Percentiles rank a stretch among this genome's conserved stretches.
Evolutionary conservation across 2,329 filamentous ascomycete genomes (phyloP).

Genomic region (Aspergillus ustus): DNA sequence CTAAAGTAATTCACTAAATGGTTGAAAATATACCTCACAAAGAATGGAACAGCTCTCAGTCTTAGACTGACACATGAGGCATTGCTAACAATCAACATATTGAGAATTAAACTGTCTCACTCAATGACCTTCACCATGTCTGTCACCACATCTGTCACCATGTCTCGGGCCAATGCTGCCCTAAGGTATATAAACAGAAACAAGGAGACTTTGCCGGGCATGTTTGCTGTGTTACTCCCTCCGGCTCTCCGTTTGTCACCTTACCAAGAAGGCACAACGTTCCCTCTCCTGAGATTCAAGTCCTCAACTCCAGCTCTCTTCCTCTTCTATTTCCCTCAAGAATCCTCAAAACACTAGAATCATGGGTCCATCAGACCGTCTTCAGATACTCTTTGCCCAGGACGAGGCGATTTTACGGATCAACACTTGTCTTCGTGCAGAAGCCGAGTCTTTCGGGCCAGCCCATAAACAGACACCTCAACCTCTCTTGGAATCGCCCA

Average conservation of each 20-base stretch:
- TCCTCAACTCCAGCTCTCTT: neutral
- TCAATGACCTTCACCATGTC: neutral
- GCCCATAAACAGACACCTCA: neutral
- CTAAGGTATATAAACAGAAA: neutral
- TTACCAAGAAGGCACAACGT: neutral
- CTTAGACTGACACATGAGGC: neutral
- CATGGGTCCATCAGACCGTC: constrained; percentile 33
- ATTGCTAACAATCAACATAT: neutral
- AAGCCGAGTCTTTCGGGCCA: neutral
- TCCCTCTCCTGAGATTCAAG: neutral
- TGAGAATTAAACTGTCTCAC: neutral
- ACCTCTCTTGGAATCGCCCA: neutral
- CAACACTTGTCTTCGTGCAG: constrained; percentile 25
- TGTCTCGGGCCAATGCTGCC: neutral
- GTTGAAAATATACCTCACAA: neutral
- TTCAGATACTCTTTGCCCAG: constrained; percentile 35
- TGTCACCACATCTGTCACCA: neutral
- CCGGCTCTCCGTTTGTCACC: neutral
- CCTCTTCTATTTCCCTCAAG: neutral
- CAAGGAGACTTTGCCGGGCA: too few relatives aligned
- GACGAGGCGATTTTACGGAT: constrained; percentile 30
- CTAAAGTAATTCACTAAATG: neutral
- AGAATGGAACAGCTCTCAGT: neutral
- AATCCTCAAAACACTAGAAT: neutral
- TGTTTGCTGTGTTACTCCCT: neutral